These are phyloP conservation scores for Candolleomyces eurysporus DNA, from an alignment of 768 basidiomycete species.

Conservation along the genomic window DNA sequence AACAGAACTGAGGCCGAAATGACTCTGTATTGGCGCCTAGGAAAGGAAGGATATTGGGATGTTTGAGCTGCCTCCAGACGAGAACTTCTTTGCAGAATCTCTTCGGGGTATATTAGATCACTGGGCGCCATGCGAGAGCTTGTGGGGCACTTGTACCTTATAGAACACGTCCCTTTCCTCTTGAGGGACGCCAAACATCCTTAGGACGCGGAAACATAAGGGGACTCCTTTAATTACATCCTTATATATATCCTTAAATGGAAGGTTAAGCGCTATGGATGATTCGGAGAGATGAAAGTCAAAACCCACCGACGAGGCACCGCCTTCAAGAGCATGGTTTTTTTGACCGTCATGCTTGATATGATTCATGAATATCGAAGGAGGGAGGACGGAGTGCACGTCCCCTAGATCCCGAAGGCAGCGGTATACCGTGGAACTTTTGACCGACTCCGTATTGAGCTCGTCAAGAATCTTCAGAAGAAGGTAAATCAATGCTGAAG, in stretches of 20 bases:
- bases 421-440: conserved; percentile 10
- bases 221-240: conserved; percentile 9
- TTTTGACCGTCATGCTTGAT: conserved; percentile 3
- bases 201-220: conserved; percentile 21
- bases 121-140: not conserved
- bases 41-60: conserved; percentile 7
- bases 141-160: conserved; percentile 6
- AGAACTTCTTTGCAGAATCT: conserved; percentile 14
- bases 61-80: conserved; percentile 2
- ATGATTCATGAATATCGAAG: conserved; percentile 19
- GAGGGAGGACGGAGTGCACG: conserved; percentile 16
- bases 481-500: not conserved
- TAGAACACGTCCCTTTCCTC: conserved; percentile 12
- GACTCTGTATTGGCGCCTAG: not conserved
- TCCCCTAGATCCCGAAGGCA: conserved; percentile 17
- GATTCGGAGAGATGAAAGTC: not conserved
- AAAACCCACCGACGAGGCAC: not conserved
- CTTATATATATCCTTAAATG: conserved; percentile 18
- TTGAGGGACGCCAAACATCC: conserved; percentile 13
- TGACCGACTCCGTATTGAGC: not conserved
- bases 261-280: not conserved
- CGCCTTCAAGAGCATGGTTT: not conserved
- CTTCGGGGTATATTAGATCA: not conserved
- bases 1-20: not conserved
- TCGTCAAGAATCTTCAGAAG: not conserved